Evolutionary conservation across 495 filamentous ascomycete genomes (phyloP), one percentile per base, ranked within the genome.

Genomic region (Articulospora tetracladia): DNA sequence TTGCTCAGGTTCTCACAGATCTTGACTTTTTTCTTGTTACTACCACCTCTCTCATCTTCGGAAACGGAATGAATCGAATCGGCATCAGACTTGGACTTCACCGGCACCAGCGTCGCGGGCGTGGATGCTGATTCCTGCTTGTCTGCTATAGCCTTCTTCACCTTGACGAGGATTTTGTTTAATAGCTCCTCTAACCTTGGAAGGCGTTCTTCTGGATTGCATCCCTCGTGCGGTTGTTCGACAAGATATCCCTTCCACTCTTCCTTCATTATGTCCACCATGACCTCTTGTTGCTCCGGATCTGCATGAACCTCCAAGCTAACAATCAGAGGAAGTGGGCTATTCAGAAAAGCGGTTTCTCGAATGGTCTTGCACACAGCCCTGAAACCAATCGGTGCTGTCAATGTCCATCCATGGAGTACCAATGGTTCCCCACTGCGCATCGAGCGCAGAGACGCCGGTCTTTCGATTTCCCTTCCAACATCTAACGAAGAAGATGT

Each of bases 221-320:
- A 69, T 1, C 63, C 63, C 24, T 60, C 41, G n/a, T 73, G 66
- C 10, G 80, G 74, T 10, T 78, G 69, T 7, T 89, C 82, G 0
- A 97, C 75, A 0, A 98, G 76, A 59, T 83, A 74, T 0, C 79
- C 86, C 22, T 77, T 79, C 89, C 90, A 97, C 12, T 83, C 83
- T 49, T 93, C 79, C 51, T 81, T 77, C 80, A 97, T 96, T 61
- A 97, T 96, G 54, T 90, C 79, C 0, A 96, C 90, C 88, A 97
- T 96, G 15, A 83, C 83, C 64, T 89, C 83, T 68, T 97, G 93
- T 68, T 97, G 93, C 46, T 86, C 81, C 0, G 80, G 69, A 60
- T 78, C 77, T 28, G 89, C 90, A 73, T 97, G 93, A 0, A 97
- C 90, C 70, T 98, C 93, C 10, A 98, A 76, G 64, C 90, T 94